phyloP scores from a whole-genome alignment of 2,329 filamentous ascomycete genomes.

The Ceratocystis destructans region DNA sequence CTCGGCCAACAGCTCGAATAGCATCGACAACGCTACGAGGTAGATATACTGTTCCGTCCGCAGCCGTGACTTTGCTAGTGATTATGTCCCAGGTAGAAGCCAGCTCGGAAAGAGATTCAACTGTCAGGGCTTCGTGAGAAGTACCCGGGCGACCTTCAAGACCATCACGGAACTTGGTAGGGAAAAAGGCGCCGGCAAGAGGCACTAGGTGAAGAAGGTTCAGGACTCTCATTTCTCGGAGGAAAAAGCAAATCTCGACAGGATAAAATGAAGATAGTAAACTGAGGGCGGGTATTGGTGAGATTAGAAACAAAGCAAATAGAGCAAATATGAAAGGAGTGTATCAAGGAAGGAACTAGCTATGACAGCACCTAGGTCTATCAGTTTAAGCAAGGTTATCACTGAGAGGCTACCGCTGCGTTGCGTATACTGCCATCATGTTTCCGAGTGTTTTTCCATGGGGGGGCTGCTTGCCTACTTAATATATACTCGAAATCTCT shows the following conservation, averaged over 20 bases:
- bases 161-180: conserved; percentile 19
- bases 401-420: neutral
- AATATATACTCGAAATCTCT: neutral
- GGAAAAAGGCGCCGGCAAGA: conserved; percentile 18
- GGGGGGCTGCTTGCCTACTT: neutral
- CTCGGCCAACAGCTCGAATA: conserved; percentile 15
- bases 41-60: conserved; percentile 2
- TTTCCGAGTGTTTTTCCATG: neutral
- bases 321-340: neutral
- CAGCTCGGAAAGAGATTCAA: conserved; percentile 14
- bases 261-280: neutral
- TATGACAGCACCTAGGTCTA: neutral
- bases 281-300: neutral
- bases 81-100: conserved; percentile 12
- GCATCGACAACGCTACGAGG: conserved; percentile 16
- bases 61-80: neutral
- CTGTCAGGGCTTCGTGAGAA: conserved; percentile 20
- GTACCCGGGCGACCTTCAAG: conserved; percentile 18
- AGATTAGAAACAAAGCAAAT: neutral
- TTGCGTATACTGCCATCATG: neutral
- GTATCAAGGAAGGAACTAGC: neutral
- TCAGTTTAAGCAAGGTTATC: neutral
- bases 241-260: neutral
- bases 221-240: conserved; percentile 8
- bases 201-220: conserved; percentile 2